Conservation (phyloP, 208 protist genomes). For the Trypanosoma scelopori region DNA sequence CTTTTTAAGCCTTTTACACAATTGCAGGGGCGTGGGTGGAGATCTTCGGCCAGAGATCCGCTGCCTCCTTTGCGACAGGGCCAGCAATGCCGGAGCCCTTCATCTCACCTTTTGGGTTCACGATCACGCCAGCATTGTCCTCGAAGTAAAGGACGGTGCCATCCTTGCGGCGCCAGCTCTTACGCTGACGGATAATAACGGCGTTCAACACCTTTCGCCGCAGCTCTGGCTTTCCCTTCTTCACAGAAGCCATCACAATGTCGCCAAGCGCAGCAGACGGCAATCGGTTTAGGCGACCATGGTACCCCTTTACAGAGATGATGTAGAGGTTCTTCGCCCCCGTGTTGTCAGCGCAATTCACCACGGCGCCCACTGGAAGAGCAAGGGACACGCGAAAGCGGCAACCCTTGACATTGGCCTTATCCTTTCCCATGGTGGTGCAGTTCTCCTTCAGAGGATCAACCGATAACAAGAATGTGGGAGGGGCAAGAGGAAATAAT, state of each 20-base stretch:
- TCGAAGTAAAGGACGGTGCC: constrained; percentile 99
- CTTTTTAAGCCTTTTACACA: constrained; percentile 76
- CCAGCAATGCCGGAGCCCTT: constrained; percentile 99
- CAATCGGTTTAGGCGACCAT: constrained; percentile 98
- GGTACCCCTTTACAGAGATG: constrained; percentile 98
- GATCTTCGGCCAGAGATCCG: constrained; percentile 99
- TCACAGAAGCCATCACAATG: constrained; percentile 99
- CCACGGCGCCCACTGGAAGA: constrained; percentile 98
- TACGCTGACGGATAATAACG: constrained; percentile 99
- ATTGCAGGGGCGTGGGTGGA: constrained; percentile 94
- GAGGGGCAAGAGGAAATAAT: constrained; percentile 8
- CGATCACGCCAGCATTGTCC: constrained; percentile 99
- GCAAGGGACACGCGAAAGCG: constrained; percentile 99
- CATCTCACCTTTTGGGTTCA: constrained; percentile 99
- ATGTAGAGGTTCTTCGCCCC: constrained; percentile 99
- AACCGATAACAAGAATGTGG: not conserved
- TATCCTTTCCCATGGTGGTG: constrained; percentile 85
- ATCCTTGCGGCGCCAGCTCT: constrained; percentile 98
- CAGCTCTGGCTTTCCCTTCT: constrained; percentile 99
- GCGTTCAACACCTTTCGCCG: constrained; percentile 98
- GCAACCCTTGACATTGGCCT: constrained; percentile 90
- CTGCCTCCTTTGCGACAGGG: constrained; percentile 99
- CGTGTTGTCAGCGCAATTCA: constrained; percentile 99
- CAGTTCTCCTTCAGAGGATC: constrained; percentile 31
- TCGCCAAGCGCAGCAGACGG: constrained; percentile 97